Percentiles rank a stretch among this genome's conserved stretches.
Conservation (phyloP, 306 rosid genomes). For the Cucurbita moschata region DNA sequence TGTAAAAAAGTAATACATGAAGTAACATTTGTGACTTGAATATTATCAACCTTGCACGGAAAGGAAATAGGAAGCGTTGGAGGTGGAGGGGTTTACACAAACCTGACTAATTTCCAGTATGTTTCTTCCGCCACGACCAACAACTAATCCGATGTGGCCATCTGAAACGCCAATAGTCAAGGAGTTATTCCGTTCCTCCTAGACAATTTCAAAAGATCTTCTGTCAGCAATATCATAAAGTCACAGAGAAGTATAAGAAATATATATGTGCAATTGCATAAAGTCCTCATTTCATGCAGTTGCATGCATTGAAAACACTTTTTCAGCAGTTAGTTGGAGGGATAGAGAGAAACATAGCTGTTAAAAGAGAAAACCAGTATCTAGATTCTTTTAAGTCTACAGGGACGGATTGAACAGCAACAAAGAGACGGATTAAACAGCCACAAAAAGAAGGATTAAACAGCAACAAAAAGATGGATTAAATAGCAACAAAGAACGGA, state of each 20-base stretch:
- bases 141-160: constrained; percentile 84
- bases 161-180: constrained; percentile 84
- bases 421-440: not conserved
- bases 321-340: not conserved
- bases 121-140: constrained; percentile 97
- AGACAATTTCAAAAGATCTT: constrained; percentile 7
- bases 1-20: not conserved
- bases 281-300: not conserved
- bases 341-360: not conserved
- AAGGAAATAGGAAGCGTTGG: not conserved
- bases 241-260: not conserved
- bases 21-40: not conserved
- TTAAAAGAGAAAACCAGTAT: not conserved
- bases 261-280: not conserved
- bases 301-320: not conserved
- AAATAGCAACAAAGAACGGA: not conserved
- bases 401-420: not conserved
- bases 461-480: not conserved
- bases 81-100: not conserved
- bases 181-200: constrained; percentile 85
- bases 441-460: too few relatives aligned
- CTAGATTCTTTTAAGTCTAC: not conserved
- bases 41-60: not conserved
- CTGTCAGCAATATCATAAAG: not conserved
- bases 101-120: constrained; percentile 94